Base-by-base conservation (phyloP, 2,329 filamentous ascomycete species). In the Ilyonectria mors-panacis region DNA sequence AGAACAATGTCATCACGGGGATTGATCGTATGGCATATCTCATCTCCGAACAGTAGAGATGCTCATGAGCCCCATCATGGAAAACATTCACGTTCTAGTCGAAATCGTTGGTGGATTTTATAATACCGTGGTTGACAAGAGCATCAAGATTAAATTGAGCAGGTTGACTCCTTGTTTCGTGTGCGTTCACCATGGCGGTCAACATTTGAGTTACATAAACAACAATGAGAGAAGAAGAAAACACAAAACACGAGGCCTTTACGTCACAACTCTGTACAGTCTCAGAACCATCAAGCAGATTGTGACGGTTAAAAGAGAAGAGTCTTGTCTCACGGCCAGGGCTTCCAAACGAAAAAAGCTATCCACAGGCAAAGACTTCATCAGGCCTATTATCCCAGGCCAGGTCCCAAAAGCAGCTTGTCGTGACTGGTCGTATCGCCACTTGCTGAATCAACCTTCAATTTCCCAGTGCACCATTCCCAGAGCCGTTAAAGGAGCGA, bases 371-470 rank as follows among this genome's bases (percentile, higher is more conserved):
- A 76, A 75, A 76, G 65, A 77, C 72, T 59, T 74, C 73, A 72
- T 74, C 73, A 71, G 67, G 74, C 73, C 69, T 68, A 47, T 39
- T 61, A 61, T 70, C 68, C 73, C 71, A 72, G 72, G 66, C 69
- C 72, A 66, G 65, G 59, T 70, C 67, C 72, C 69, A 66, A 69
- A 75, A 75, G 70, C 70, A 76, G 69, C 73, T 76, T 67, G 62
- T 69, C 60, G 74, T 76, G 77, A 75, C 75, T 77, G 70, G 72
- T 76, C 74, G 67, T 78, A 70, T 76, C 74, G 77, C 74, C 77
- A 77, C 76, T 70, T 74, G 68, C 69, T 72, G 71, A 73, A 77
- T 73, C 73, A 76, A 73, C 75, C 69, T 75, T 75, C 39, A 71
- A 72, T 75, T 71, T 75, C 70, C 74, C 72, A 75, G 70, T 76